Conservation (phyloP, 768 basidiomycete species). For the Rubroboletus satanas region DNA sequence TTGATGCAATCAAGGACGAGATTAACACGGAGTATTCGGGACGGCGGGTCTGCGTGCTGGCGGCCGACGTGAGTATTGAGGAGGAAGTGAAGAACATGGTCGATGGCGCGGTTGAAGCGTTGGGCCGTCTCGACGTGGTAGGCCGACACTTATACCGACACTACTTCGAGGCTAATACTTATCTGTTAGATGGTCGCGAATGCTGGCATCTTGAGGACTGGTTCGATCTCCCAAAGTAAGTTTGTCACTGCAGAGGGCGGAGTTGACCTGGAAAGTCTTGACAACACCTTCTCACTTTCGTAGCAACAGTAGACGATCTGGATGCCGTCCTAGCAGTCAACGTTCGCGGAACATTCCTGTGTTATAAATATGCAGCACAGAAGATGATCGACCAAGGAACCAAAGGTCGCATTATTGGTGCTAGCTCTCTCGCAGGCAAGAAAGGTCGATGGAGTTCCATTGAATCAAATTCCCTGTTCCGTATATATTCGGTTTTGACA, state of each 20-base stretch:
- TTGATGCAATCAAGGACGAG: slow-evolving; percentile 15
- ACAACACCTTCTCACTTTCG: neutral
- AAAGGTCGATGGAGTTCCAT: slow-evolving; percentile 13
- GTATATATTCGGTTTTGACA: neutral
- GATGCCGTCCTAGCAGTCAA: slow-evolving; percentile 37
- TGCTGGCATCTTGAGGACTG: slow-evolving; percentile 15
- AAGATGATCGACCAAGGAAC: slow-evolving; percentile 43
- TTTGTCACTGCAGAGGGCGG: too few relatives aligned
- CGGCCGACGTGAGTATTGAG: slow-evolving; percentile 29
- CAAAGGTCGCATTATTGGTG: slow-evolving; percentile 42
- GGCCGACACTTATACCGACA: neutral
- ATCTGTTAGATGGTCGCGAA: slow-evolving; percentile 16
- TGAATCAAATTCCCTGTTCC: neutral
- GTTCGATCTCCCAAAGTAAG: slow-evolving; percentile 8
- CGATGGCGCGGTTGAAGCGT: slow-evolving; percentile 17
- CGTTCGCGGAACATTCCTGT: slow-evolving; percentile 37
- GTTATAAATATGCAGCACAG: slow-evolving; percentile 41
- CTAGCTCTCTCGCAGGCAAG: slow-evolving; percentile 36
- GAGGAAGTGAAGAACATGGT: slow-evolving; percentile 32
- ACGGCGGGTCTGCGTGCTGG: slow-evolving; percentile 5
- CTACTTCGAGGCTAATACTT: slow-evolving; percentile 1
- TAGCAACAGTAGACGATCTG: slow-evolving; percentile 33
- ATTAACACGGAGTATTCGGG: slow-evolving; percentile 10
- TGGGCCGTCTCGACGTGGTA: slow-evolving; percentile 37
- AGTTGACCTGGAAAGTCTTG: neutral